Evolutionary conservation across 495 filamentous ascomycete genomes (phyloP).

Genomic region (Articulospora tetracladia): DNA sequence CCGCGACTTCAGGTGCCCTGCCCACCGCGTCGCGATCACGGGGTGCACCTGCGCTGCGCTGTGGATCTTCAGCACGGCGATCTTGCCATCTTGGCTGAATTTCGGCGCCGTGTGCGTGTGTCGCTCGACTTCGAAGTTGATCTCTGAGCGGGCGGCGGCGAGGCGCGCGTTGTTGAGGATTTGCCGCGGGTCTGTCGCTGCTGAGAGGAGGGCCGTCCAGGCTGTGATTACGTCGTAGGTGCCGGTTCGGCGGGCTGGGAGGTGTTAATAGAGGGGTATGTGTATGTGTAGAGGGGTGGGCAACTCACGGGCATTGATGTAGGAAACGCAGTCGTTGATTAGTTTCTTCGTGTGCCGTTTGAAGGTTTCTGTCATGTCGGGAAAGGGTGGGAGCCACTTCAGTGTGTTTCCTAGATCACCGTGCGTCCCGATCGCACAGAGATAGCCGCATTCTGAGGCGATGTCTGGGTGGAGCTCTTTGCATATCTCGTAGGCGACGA

Average conservation of each 20-base stretch:
- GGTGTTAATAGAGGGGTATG: neutral
- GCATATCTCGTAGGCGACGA: constrained; percentile 56
- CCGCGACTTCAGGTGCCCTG: constrained; percentile 43
- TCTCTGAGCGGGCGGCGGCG: constrained; percentile 42
- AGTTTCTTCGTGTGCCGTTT: constrained; percentile 53
- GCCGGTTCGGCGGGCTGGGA: constrained; percentile 44
- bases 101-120: constrained; percentile 52
- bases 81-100: constrained; percentile 50
- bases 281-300: neutral
- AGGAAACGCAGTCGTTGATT: constrained; percentile 50
- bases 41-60: constrained; percentile 53
- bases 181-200: constrained; percentile 32
- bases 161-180: constrained; percentile 41
- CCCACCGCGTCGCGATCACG: constrained; percentile 57
- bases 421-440: constrained; percentile 54
- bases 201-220: constrained; percentile 45
- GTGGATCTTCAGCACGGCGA: constrained; percentile 53
- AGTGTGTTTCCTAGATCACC: constrained; percentile 55
- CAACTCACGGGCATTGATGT: constrained; percentile 46
- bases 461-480: constrained; percentile 41
- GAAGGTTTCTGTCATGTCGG: constrained; percentile 50
- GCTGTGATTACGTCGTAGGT: constrained; percentile 48
- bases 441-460: constrained; percentile 40
- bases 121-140: constrained; percentile 49
- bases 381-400: constrained; percentile 56